A percentile compares a stretch with the other conserved stretches of the same genome.
phyloP scores from a whole-genome alignment of 1,139 yeast genomes.

The Arxiozyma heterogenica region DNA sequence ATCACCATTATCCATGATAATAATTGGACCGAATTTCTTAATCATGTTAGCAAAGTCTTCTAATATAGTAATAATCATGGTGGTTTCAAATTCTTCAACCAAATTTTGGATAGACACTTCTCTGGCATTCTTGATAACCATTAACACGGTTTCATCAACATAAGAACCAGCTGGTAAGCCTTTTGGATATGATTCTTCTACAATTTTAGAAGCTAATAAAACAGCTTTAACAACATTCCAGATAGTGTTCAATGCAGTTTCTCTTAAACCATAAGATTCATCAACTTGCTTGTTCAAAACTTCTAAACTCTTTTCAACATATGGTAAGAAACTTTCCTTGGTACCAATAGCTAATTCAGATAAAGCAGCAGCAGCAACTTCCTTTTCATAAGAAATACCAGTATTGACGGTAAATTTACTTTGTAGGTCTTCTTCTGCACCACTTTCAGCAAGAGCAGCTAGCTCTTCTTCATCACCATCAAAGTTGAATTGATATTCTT shows the following conservation, averaged over 20 bases:
- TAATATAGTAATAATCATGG: conserved; percentile 71
- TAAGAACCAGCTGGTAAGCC: conserved; percentile 64
- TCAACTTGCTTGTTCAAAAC: conserved; percentile 65
- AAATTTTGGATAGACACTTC: conserved; percentile 52
- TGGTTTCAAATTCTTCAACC: conserved; percentile 70
- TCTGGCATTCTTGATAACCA: conserved; percentile 60
- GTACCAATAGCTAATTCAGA: conserved; percentile 85
- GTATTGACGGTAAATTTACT: conserved; percentile 79
- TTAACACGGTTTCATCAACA: conserved; percentile 47
- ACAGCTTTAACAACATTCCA: conserved; percentile 73
- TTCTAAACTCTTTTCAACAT: conserved; percentile 61
- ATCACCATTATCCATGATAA: conserved; percentile 55
- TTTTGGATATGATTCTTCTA: conserved; percentile 49
- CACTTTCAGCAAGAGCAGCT: conserved; percentile 29
- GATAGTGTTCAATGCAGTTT: conserved; percentile 70
- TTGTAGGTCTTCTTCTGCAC: conserved; percentile 46
- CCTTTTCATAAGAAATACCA: conserved; percentile 93
- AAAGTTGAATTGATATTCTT: conserved; percentile 49
- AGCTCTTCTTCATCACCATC: conserved; percentile 37
- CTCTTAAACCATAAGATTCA: conserved; percentile 86
- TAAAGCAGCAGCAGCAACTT: conserved; percentile 89
- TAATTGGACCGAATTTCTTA: conserved; percentile 60
- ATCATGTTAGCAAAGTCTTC: conserved; percentile 68
- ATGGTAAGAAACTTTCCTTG: conserved; percentile 68
- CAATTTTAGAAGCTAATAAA: conserved; percentile 50